These are phyloP conservation scores for Auxenochlorella pyrenoidosa DNA, from an alignment of 139 green algal species.

Conservation along the genomic window DNA sequence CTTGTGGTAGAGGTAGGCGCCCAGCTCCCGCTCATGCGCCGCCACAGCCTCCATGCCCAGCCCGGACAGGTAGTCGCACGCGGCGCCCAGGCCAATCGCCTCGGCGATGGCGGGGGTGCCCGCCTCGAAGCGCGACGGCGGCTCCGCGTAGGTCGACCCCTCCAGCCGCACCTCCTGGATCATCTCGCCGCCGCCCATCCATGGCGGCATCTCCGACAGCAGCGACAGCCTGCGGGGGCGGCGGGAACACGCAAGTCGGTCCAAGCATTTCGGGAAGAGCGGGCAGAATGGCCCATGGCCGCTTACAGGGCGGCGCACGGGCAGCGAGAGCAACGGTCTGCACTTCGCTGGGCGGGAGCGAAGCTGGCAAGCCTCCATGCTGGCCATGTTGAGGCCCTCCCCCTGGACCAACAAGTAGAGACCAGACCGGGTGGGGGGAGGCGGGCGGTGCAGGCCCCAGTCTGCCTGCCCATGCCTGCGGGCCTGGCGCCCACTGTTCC, in stretches of 20 bases:
- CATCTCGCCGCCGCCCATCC: conserved; percentile 98
- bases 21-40: conserved; percentile 84
- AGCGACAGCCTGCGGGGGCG: conserved; percentile 67
- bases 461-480: neutral
- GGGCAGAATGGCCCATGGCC: no score
- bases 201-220: conserved; percentile 94
- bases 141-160: conserved; percentile 91
- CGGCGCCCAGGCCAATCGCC: conserved; percentile 79
- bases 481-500: no score
- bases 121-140: conserved; percentile 95
- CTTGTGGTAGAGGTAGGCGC: conserved; percentile 82
- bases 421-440: no score
- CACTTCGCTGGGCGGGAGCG: no score
- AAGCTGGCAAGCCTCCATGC: no score
- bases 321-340: no score
- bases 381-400: no score
- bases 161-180: conserved; percentile 95
- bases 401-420: no score
- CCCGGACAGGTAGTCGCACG: conserved; percentile 76
- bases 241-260: no score
- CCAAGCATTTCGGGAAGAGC: no score
- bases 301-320: no score
- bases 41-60: conserved; percentile 86
- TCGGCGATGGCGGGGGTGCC: conserved; percentile 96
- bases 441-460: no score